These are phyloP conservation scores for Flaveria ramosissima DNA, from an alignment of 129 eudicot genomes.

Conservation along the genomic window DNA sequence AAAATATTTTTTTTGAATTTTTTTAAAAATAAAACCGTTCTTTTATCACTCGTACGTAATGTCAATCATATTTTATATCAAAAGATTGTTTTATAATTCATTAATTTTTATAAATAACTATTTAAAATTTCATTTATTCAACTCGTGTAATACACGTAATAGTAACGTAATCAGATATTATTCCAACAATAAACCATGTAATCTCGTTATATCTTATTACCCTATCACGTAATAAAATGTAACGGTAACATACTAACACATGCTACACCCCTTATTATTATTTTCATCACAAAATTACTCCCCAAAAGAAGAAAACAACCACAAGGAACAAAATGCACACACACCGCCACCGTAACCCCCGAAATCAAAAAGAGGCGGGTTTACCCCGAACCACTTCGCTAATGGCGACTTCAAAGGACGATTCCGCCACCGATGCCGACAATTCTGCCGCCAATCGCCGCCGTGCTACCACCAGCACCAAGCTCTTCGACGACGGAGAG, in stretches of 20 bases:
- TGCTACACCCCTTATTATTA: not conserved
- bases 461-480: conserved; percentile 40
- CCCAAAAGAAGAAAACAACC: not conserved
- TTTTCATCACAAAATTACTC: no score
- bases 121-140: no score
- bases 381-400: conserved; percentile 19
- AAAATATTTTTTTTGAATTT: no score
- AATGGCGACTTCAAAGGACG: conserved; percentile 77
- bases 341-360: conserved; percentile 31
- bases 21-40: no score
- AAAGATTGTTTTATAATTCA: no score
- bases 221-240: not conserved
- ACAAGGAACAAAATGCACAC: not conserved
- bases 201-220: not conserved
- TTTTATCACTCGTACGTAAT: no score
- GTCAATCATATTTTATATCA: no score
- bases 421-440: conserved; percentile 64
- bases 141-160: no score
- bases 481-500: conserved; percentile 63
- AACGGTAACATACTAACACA: not conserved
- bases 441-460: conserved; percentile 60
- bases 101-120: no score
- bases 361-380: conserved; percentile 51
- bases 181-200: no score
- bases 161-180: no score